Base-by-base conservation (phyloP, 2,329 filamentous ascomycete species). In the Orbilia oligospora region DNA sequence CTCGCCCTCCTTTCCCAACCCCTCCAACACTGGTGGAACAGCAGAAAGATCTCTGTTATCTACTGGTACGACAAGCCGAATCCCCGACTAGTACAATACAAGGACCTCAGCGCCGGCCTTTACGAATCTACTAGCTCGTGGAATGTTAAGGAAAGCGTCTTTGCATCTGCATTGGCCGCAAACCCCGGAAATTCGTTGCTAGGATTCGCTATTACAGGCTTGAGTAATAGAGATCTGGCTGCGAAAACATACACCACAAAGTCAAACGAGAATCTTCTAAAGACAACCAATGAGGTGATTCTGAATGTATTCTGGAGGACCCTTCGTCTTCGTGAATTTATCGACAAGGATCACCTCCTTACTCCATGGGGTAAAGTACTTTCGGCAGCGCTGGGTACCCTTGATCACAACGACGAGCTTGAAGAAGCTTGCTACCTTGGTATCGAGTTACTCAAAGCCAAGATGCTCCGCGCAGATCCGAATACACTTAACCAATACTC, bases 291-390 rank as follows among this genome's bases (percentile, higher is more conserved):
- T 16, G 92, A 96, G 82, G 88, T 95, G 69, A 86, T 88, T 24
- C 86, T 93, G 18, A 93, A 97, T 82, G 89, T 91, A 5, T 88
- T 95, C 75, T 97, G 93, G 92, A 90, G 94, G 70, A 96, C 97
- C 84, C 87, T 99, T 22, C 93, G 97, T 83, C 87, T 98, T 61
- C 90, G 94, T 76, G 94, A 91, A 24, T 99, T 97, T 82, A 88
- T 97, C 56, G 90, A 96, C 81, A 88, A 90, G 64, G 87, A 89
- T 58, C 95, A 98, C 84, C 89, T 91, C 76, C 87, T 97, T 78
- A 97, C 94, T 8, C 85, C 87, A 8, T 97, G 94, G 93, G 96
- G 95, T 16, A 90, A 91, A 81, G 93, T 93, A 20, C 87, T 98
- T 46, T 90, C 90, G 33, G 89, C 89, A 33, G 91, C 92, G 2